Percentiles rank a stretch among this genome's conserved stretches.
Conservation (phyloP, 805 yeast genomes). For the Starmerella apis region DNA sequence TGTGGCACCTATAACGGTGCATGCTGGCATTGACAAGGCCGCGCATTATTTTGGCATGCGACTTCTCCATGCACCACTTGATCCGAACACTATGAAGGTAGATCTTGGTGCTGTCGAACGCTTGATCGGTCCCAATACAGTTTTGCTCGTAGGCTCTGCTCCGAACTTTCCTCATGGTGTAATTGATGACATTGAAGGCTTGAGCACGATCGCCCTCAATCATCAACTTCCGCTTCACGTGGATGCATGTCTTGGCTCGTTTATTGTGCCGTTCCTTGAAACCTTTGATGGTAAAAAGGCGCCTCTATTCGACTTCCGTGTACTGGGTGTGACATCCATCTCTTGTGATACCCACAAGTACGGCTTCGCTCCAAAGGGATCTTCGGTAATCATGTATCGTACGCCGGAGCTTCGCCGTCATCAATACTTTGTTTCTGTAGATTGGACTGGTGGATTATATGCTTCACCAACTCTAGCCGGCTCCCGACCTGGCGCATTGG, state of each 20-base stretch:
- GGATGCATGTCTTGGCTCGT: slow-evolving; percentile 92
- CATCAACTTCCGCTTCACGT: slow-evolving; percentile 82
- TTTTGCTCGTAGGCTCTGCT: slow-evolving; percentile 81
- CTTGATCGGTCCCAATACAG: slow-evolving; percentile 68
- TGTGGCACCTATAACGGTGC: slow-evolving; percentile 78
- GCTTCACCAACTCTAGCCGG: slow-evolving; percentile 97
- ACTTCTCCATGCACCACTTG: slow-evolving; percentile 68
- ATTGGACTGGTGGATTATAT: slow-evolving; percentile 91
- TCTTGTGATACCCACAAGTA: slow-evolving; percentile 99
- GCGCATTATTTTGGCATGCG: slow-evolving; percentile 81
- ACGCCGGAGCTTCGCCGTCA: slow-evolving; percentile 51
- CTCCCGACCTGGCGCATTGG: slow-evolving; percentile 90
- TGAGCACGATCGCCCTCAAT: slow-evolving; percentile 54
- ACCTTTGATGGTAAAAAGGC: slow-evolving; percentile 34
- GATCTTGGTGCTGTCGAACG: slow-evolving; percentile 51
- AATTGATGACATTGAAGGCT: slow-evolving; percentile 71
- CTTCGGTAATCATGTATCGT: slow-evolving; percentile 86
- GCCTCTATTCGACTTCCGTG: slow-evolving; percentile 70
- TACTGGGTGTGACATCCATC: slow-evolving; percentile 87
- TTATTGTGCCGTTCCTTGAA: slow-evolving; percentile 69
- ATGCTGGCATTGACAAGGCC: slow-evolving; percentile 93
- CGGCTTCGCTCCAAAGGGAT: slow-evolving; percentile 97
- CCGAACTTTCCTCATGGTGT: slow-evolving; percentile 97
- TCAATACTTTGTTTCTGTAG: slow-evolving; percentile 74
- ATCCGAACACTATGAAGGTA: slow-evolving; percentile 55